Conservation (phyloP, 805 yeast species). For the Candida peoriensis region DNA sequence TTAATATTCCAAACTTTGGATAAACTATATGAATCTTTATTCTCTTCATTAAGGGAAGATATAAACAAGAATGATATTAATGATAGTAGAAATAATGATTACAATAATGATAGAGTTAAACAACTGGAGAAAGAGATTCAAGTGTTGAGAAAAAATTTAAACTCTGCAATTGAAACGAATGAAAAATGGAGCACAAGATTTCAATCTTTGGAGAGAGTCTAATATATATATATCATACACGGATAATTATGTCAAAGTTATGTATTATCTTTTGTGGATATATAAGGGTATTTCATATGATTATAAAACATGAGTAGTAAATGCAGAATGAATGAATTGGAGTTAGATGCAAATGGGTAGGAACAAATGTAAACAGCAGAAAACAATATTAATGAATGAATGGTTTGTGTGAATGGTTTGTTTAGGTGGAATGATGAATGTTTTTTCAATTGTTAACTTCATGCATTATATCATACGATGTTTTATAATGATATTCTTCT, state of each 20-base stretch:
- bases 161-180: slow-evolving; percentile 20
- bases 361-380: background rate
- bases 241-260: background rate
- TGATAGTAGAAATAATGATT: too few relatives aligned
- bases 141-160: slow-evolving; percentile 14
- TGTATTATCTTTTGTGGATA: background rate
- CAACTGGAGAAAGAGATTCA: slow-evolving; percentile 13
- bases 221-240: slow-evolving; percentile 1
- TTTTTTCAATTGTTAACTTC: too few relatives aligned
- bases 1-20: slow-evolving; percentile 10
- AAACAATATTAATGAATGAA: too few relatives aligned
- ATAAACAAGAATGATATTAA: slow-evolving; percentile 1
- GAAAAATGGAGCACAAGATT: slow-evolving; percentile 24
- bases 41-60: background rate
- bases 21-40: slow-evolving; percentile 13
- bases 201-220: background rate
- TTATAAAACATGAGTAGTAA: background rate
- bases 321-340: background rate
- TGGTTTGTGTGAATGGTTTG: too few relatives aligned
- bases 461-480: too few relatives aligned
- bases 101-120: slow-evolving; percentile 3
- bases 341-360: background rate
- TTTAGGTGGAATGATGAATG: too few relatives aligned
- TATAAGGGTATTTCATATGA: background rate
- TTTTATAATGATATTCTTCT: background rate